Base-by-base conservation (phyloP, 306 rosid genomes). In the Dicorynia guianensis region DNA sequence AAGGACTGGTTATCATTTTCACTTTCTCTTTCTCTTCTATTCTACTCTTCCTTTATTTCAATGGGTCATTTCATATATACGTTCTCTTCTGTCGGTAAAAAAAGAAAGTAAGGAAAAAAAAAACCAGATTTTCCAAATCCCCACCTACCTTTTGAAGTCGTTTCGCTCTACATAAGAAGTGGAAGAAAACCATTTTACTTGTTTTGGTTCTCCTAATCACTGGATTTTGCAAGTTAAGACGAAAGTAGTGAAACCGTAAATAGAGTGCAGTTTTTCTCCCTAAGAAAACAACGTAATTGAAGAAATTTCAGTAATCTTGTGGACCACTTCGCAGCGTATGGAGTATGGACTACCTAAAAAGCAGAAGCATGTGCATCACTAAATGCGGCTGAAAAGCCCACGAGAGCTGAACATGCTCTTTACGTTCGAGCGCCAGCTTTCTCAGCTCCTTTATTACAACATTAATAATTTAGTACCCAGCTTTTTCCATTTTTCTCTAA, bases 281-380 rank as follows among this genome's bases (percentile, higher is more conserved):
- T 10, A 30, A 18, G 49, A 44, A 67, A 36, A 38, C 11, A 43
- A 7, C 62, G 11, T 40, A 62, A 25, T 25, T 25, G 30, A 25
- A 25, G 30, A 25, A 25, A 25, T 25, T 25, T 25, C 30, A 1
- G 30, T 25, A 25, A 25, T 25, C 30, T 25, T 10, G 65, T 25
- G 43, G 50, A 76, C 56, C 49, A 56, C 36, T 20, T 52, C 66
- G 69, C 50, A 64, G 18, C 4, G 17, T 15, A 61, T 65, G 71
- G 63, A 38, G 17, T 15, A 61, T 65, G 71, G 63, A 38, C 38
- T 48, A 57, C 67, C 46, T 46, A 46, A n/a, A 36, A 60, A 63
- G 78, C 83, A 74, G 50, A 36, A 52, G 73, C 88, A 84, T 89
- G 91, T 89, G 97, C 79, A 73, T 62, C 62, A 59, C 14, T 76